Conservation (phyloP, 2,329 filamentous ascomycete species). For the Incumbomyces delicatus region DNA sequence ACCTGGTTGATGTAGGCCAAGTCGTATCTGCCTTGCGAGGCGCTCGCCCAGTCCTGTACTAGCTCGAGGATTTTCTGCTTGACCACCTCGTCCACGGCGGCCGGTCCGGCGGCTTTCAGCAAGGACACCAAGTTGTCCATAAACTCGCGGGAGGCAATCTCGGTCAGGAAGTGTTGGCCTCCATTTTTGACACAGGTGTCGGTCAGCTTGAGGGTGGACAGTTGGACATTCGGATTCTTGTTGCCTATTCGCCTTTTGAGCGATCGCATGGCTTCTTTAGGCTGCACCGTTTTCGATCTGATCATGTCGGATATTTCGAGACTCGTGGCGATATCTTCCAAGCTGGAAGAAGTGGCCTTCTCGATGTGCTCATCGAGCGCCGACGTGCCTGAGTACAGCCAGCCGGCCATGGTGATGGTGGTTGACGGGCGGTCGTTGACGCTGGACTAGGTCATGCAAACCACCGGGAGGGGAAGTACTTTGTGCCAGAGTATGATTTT, state of each 20-base stretch:
- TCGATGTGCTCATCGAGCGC: slow-evolving; percentile 96
- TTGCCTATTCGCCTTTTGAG: slow-evolving; percentile 89
- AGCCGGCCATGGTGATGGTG: slow-evolving; percentile 70
- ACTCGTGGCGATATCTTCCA: slow-evolving; percentile 95
- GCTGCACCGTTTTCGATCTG: slow-evolving; percentile 91
- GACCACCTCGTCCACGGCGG: slow-evolving; percentile 73
- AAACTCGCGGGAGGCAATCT: slow-evolving; percentile 94
- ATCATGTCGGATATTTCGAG: slow-evolving; percentile 97
- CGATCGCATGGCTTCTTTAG: slow-evolving; percentile 95
- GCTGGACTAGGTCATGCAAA: neutral
- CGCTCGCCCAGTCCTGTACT: slow-evolving; percentile 86
- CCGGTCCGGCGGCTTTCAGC: slow-evolving; percentile 65
- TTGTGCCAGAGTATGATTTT: too few relatives aligned
- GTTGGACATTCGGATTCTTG: slow-evolving; percentile 94
- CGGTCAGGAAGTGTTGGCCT: slow-evolving; percentile 83
- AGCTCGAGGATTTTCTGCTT: slow-evolving; percentile 84
- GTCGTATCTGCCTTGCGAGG: slow-evolving; percentile 74
- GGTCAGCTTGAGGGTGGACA: slow-evolving; percentile 90
- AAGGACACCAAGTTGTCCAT: slow-evolving; percentile 95
- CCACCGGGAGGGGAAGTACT: too few relatives aligned
- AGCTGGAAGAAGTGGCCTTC: slow-evolving; percentile 83
- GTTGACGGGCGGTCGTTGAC: neutral
- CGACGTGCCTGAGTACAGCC: slow-evolving; percentile 83
- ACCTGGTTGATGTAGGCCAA: slow-evolving; percentile 80
- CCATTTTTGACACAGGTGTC: slow-evolving; percentile 99